Evolutionary conservation across 164 flowering plant genomes (phyloP).

Genomic region (Aristolochia fimbriata): DNA sequence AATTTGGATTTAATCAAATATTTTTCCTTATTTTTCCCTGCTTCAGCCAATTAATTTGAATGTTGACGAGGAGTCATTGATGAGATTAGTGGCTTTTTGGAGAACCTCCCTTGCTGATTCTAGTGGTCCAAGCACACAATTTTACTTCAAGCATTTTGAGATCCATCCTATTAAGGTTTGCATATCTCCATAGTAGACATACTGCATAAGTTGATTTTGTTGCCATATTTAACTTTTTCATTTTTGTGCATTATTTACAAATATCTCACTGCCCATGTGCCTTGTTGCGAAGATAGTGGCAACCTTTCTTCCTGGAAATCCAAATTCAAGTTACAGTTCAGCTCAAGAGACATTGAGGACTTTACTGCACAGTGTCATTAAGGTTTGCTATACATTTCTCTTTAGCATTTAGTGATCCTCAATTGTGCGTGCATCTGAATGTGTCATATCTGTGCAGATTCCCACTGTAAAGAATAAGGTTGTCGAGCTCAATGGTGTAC

Average conservation of each 20-base stretch:
- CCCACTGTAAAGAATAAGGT: constrained; percentile 63
- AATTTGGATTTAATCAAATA: no score
- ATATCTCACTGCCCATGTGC: no score
- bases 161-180: constrained; percentile 90
- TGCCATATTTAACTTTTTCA: not conserved
- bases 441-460: constrained; percentile 26
- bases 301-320: constrained; percentile 81
- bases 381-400: constrained; percentile 30
- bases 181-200: not conserved
- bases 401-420: not conserved
- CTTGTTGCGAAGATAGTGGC: constrained; percentile 44
- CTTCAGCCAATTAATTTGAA: constrained; percentile 78
- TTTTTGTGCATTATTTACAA: not conserved
- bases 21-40: not conserved
- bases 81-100: constrained; percentile 89
- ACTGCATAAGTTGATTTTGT: not conserved
- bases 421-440: not conserved
- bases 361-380: constrained; percentile 82
- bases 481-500: constrained; percentile 88
- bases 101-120: constrained; percentile 70
- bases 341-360: constrained; percentile 83
- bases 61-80: constrained; percentile 89
- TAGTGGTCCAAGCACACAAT: constrained; percentile 47
- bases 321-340: constrained; percentile 68
- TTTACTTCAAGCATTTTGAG: constrained; percentile 91